Evolutionary conservation across 345 rosid species (phyloP), one percentile per base, ranked within the genome.

Genomic region (Corchorus capsularis): DNA sequence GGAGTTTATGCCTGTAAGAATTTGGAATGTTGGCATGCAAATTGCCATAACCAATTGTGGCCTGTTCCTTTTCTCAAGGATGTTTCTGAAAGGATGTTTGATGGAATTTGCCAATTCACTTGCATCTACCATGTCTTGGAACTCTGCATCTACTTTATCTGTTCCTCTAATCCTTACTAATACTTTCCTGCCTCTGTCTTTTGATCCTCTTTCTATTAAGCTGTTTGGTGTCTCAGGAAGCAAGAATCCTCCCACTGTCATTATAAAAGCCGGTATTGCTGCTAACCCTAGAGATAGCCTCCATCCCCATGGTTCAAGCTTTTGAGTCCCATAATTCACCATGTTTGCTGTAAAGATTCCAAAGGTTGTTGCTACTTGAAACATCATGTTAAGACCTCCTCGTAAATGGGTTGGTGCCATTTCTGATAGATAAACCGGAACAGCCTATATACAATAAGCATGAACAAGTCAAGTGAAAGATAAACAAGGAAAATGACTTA

Each of bases 341-440:
- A 96, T 96, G 79, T 93, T 96, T 0, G 99, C 99, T 0, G 92
- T 87, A 68, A 96, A 96, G 76, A 93, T 89, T 35, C 98, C 98
- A 4, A 84, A 59, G 2, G 99, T 93, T 6, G 99, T 93, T 64
- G 99, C 98, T 67, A 93, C 32, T 87, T 93, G 98, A 88, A 96
- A 96, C 98, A 93, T 82, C 90, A 93, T 96, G 85, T 93, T 92
- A 13, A 96, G 79, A 55, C 84, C 98, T 74, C 98, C 99, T 83
- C 97, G 85, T 4, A 96, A 93, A 89, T 92, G 99, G 14, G 94
- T 84, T 5, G 99, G 99, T 15, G 98, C 96, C 88, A 96, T 93
- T 82, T 92, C 97, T 22, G 99, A 96, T 75, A 96, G 77, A 78
- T 96, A 96, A 22, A 96, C 59, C 0, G 95, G 99, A 67, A 96